These are phyloP conservation scores for Trametopsis cervina DNA, from an alignment of 768 basidiomycete genomes.

Conservation along the genomic window DNA sequence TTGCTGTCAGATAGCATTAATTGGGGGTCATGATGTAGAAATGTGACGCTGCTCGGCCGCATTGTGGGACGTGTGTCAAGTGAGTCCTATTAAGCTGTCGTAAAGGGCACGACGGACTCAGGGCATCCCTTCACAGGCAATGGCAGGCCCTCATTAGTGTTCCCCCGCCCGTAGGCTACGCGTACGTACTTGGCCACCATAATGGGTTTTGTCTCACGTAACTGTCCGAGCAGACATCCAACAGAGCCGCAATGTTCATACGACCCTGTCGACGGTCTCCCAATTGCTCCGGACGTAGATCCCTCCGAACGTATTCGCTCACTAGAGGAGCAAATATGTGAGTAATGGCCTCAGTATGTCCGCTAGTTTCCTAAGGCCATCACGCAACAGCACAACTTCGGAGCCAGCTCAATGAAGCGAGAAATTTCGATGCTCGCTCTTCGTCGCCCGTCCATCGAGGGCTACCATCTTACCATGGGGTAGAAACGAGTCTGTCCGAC, in stretches of 20 bases:
- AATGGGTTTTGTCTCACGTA: slow-evolving; percentile 9
- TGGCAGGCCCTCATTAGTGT: slow-evolving; percentile 80
- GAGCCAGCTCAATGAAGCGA: slow-evolving; percentile 50
- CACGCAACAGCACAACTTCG: slow-evolving; percentile 53
- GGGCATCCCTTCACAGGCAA: slow-evolving; percentile 40
- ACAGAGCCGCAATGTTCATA: slow-evolving; percentile 79
- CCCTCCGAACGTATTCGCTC: slow-evolving; percentile 73
- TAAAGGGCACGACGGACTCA: not conserved
- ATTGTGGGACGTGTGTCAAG: slow-evolving; percentile 83
- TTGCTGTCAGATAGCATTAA: slow-evolving; percentile 7
- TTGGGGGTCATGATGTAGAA: slow-evolving; percentile 44
- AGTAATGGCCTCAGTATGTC: too few species aligned
- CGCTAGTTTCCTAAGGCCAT: not conserved
- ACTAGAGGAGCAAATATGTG: slow-evolving; percentile 74
- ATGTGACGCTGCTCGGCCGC: slow-evolving; percentile 83
- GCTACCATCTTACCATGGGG: slow-evolving; percentile 7
- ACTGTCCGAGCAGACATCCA: slow-evolving; percentile 53
- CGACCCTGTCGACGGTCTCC: slow-evolving; percentile 78
- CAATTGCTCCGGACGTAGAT: slow-evolving; percentile 70
- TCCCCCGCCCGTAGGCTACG: slow-evolving; percentile 79
- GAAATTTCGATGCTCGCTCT: slow-evolving; percentile 29
- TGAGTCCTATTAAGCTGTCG: slow-evolving; percentile 28
- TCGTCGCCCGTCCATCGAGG: slow-evolving; percentile 28
- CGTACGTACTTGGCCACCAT: slow-evolving; percentile 38
- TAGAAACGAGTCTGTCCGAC: slow-evolving; percentile 2